Base-by-base conservation (phyloP, 192 early-diverging fungal species). In the Entomortierella chlamydospora region DNA sequence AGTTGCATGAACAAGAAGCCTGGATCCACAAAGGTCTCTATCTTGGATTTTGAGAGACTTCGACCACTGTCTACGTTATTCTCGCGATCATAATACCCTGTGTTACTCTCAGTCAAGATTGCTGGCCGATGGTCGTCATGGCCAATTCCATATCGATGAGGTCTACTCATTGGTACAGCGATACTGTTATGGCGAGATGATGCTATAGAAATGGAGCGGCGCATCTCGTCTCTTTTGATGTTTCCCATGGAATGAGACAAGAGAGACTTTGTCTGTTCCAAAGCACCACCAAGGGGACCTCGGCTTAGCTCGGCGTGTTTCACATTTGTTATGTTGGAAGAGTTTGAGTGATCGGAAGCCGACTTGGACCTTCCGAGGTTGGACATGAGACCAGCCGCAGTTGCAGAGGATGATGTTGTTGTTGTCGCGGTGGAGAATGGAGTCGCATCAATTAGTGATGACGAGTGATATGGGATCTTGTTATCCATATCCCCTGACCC, bases 1-100 rank as follows among this genome's bases (percentile, higher is more conserved):
- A 95, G 72, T 64, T 95, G 94, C 11, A 92, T 68, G 49, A 91
- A 86, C 54, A 91, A 45, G 69, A 91, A 89, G 23, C 85, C 82
- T 5, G 90, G 88, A 60, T 91, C 87, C 13, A 88, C 69, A 39
- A 68, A 81, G 2, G 80, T 80, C 45, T 87, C 86, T 54, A 62
- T 51, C 43, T 81, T 72, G 33, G 62, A 22, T 20, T 62, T 67
- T 6, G 82, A 63, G 30, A 73, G 73, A 15, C 52, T 34, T 20
- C 62, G 54, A 22, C 43, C 25, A 0, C 42, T 62, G 13, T 70
- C 64, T 13, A 68, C 10, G 25, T 56, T 68, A 33, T 26, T 54
- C 28, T 81, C 70, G 25, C 69, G 67, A 26, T 63, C 61, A 39
- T 64, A 79, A 17, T 64, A 68, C 2, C 68, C 62, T 2, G 63